These are phyloP conservation scores for Curvularia verruculosa DNA, from an alignment of 2,329 filamentous ascomycete genomes.

Conservation along the genomic window DNA sequence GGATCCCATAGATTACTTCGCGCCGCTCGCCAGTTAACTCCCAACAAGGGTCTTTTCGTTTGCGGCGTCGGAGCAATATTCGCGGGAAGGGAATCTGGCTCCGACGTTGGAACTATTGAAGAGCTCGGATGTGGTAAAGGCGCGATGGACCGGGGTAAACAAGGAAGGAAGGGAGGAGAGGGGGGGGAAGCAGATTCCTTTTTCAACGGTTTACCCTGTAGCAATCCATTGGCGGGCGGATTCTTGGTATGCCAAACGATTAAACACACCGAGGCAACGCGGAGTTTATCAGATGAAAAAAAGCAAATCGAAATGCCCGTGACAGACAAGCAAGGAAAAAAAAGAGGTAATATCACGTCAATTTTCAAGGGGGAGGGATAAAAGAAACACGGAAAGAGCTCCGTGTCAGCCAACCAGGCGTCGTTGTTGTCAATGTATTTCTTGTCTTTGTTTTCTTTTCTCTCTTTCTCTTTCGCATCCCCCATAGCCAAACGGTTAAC, in stretches of 20 bases:
- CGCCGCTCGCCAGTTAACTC: not conserved
- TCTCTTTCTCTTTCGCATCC: not conserved
- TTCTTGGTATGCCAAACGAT: not conserved
- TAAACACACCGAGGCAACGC: not conserved
- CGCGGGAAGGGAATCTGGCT: not conserved
- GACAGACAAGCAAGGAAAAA: not conserved
- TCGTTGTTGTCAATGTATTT: not conserved
- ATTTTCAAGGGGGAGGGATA: not conserved
- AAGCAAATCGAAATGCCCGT: not conserved
- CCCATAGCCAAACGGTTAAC: not conserved
- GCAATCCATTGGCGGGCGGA: not conserved
- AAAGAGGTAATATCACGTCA: not conserved
- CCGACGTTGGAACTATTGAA: conserved; percentile 6
- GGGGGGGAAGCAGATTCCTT: not conserved
- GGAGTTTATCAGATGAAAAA: not conserved
- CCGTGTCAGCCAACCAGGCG: not conserved
- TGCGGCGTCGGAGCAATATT: not conserved
- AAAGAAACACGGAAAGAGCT: not conserved
- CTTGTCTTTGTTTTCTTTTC: not conserved
- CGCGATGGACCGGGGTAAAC: not conserved
- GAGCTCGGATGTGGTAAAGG: not conserved
- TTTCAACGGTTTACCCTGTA: conserved; percentile 2
- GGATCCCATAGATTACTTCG: not conserved
- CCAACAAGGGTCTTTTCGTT: not conserved
- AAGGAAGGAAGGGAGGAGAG: not conserved